Conservation (phyloP, 176 grass and related monocot genomes). For the Rhynchospora pubera region DNA sequence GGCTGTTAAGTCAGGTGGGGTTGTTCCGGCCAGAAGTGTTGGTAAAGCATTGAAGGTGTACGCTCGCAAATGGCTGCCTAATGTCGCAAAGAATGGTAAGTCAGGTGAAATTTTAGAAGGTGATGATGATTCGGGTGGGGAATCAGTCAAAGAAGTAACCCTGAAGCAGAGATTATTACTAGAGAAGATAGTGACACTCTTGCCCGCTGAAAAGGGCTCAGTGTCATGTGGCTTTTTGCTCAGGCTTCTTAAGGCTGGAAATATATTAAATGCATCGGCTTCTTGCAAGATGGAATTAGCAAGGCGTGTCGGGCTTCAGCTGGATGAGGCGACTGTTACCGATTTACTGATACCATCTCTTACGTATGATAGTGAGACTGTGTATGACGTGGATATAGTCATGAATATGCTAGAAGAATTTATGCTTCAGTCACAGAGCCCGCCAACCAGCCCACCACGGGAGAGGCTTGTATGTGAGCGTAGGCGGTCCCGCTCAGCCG, state of each 20-base stretch:
- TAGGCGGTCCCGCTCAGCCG: constrained; percentile 66
- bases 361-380: constrained; percentile 34
- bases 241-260: constrained; percentile 72
- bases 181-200: constrained; percentile 80
- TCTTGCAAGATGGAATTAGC: constrained; percentile 57
- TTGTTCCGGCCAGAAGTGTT: constrained; percentile 49
- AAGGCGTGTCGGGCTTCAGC: constrained; percentile 48
- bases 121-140: not conserved
- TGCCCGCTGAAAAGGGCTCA: constrained; percentile 54
- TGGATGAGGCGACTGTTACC: constrained; percentile 56
- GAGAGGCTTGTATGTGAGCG: constrained; percentile 27
- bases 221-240: constrained; percentile 77
- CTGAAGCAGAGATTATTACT: constrained; percentile 52
- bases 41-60: constrained; percentile 71
- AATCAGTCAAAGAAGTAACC: constrained; percentile 31
- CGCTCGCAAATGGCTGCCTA: constrained; percentile 60
- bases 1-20: constrained; percentile 66
- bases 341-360: constrained; percentile 71
- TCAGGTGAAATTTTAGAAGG: constrained; percentile 20
- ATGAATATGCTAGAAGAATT: constrained; percentile 68
- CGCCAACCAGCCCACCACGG: constrained; percentile 36
- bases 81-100: constrained; percentile 33
- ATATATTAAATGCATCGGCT: constrained; percentile 48
- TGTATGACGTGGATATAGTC: constrained; percentile 65
- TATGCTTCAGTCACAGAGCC: constrained; percentile 51